Base-by-base conservation (phyloP, 495 filamentous ascomycete species). In the Tuber calosporum region DNA sequence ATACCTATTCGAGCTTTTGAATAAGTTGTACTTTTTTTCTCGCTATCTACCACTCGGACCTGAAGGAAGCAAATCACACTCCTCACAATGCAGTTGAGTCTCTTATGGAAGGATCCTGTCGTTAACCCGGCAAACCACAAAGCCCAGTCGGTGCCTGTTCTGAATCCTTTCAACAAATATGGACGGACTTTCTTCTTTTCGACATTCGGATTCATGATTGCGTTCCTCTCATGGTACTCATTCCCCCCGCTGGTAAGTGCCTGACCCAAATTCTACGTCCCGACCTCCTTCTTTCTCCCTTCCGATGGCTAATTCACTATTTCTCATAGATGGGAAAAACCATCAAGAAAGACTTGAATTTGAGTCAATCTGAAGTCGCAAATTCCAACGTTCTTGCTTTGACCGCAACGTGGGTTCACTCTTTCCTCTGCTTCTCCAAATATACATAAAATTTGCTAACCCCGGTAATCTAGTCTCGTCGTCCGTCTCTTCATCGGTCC, bases 301-400 rank as follows among this genome's bases (percentile, higher is more conserved):
- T 22, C 11, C 1, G 37, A 26, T 3, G 36, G n/a, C 41, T 41
- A 11, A 66, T 53, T 34, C 22, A 38, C 22, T 39, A 6, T 8
- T 17, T n/a, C 4, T 19, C 73, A 20, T 75, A 91, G 90, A 86
- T 94, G 80, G 88, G 88, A 20, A 87, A 87, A 74, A 92, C 92
- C 6, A 94, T 96, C 82, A 88, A 88, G 81, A 84, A 88, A 79
- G 93, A 97, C 82, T 84, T 98, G 45, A 73, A 88, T 40, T 89
- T 97, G 80, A 89, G 86, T 13, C 85, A 88, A 36, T 79, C 82
- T n/a, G 86, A 98, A 76, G 85, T 98, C 69, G 87, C 91, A 72
- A 98, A 96, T 82, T 97, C 93, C 34, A 98, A 97, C 80, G 94
- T 97, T 73, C 87, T 96, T 71, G 94, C 93, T 6, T 85, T 98